Percentiles rank a stretch among this genome's conserved stretches.
phyloP scores from a whole-genome alignment of 495 filamentous ascomycete species.

The Diplogelasinospora grovesii region DNA sequence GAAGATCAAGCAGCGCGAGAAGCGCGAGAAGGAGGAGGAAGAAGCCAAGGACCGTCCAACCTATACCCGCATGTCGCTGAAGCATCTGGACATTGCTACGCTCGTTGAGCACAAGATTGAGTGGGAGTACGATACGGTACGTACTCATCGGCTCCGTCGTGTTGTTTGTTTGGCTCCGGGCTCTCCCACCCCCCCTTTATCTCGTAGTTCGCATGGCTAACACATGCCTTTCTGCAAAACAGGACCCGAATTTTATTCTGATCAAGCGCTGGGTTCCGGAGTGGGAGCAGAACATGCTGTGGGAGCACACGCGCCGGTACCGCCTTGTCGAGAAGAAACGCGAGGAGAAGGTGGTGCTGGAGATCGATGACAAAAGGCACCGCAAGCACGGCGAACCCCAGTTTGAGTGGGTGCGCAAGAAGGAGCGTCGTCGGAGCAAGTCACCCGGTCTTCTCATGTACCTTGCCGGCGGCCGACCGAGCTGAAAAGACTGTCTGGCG shows the following conservation, averaged over 20 bases:
- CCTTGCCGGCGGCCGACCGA: constrained; percentile 36
- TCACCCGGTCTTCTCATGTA: constrained; percentile 43
- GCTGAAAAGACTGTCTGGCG: constrained; percentile 19
- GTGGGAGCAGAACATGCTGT: constrained; percentile 65
- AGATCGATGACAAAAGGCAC: constrained; percentile 35
- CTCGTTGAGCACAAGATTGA: constrained; percentile 43
- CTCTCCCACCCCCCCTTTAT: background rate
- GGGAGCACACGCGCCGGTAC: constrained; percentile 60
- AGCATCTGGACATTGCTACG: constrained; percentile 51
- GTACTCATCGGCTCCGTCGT: too few relatives aligned
- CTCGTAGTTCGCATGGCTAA: too few relatives aligned
- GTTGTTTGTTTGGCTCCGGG: too few relatives aligned
- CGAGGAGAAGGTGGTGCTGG: constrained; percentile 31
- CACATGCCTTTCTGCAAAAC: constrained; percentile 16
- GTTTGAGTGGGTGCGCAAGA: constrained; percentile 57
- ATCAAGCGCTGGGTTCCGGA: constrained; percentile 73
- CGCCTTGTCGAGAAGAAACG: constrained; percentile 43
- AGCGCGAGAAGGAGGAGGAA: constrained; percentile 21
- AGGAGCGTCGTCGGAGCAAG: constrained; percentile 43
- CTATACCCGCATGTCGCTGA: constrained; percentile 51
- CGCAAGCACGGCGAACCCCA: constrained; percentile 40
- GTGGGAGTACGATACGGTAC: constrained; percentile 46
- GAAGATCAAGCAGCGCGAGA: constrained; percentile 35
- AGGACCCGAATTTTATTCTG: constrained; percentile 64
- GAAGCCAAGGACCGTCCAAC: constrained; percentile 31